These are phyloP conservation scores for Ascochyta fabae DNA, from an alignment of 2,329 filamentous ascomycete species.

Conservation along the genomic window DNA sequence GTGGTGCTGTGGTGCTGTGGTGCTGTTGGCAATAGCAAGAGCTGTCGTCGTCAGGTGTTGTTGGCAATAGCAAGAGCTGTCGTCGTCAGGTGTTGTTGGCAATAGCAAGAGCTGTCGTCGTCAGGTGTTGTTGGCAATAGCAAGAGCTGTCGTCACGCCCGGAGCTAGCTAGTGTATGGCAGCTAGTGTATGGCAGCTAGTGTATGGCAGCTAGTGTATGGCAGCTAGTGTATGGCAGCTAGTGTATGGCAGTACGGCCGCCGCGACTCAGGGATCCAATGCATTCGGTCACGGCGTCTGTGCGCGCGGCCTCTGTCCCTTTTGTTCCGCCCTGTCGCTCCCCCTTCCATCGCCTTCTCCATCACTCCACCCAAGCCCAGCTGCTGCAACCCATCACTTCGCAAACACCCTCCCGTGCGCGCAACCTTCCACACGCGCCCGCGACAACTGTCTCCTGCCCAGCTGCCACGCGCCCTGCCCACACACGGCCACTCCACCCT, in stretches of 20 bases:
- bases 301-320: constrained; percentile 17
- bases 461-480: constrained; percentile 29
- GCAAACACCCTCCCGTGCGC: constrained; percentile 19
- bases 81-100: not conserved
- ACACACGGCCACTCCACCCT: constrained; percentile 25
- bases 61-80: constrained; percentile 27
- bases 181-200: not conserved
- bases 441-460: constrained; percentile 21
- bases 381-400: constrained; percentile 16
- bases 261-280: constrained; percentile 9
- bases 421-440: constrained; percentile 17
- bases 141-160: constrained; percentile 19
- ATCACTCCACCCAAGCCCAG: constrained; percentile 12
- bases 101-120: constrained; percentile 25
- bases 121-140: not conserved
- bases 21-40: constrained; percentile 19
- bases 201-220: not conserved
- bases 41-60: constrained; percentile 1
- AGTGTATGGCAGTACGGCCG: constrained; percentile 20
- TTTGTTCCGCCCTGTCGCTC: constrained; percentile 22
- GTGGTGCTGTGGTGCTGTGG: constrained; percentile 2
- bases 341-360: constrained; percentile 14
- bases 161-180: constrained; percentile 11
- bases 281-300: not conserved
- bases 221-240: not conserved